Percentiles rank a stretch among this genome's conserved stretches.
Conservation (phyloP, 768 basidiomycete genomes). For the Amyloporia xantha region DNA sequence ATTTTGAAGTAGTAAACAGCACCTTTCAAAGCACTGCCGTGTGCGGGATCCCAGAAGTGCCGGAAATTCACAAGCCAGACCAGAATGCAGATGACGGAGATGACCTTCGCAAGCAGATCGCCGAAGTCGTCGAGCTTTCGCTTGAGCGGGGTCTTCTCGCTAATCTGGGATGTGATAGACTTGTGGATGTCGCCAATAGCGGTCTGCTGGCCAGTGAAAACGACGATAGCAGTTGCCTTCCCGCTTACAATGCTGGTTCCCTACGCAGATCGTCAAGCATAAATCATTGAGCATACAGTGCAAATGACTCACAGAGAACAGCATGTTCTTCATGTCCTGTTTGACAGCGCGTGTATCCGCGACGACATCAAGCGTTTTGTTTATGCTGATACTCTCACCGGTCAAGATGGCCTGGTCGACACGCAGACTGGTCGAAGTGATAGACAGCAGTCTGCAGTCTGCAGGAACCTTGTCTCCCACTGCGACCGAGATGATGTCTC, state of each 20-base stretch:
- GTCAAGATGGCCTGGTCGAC: constrained; percentile 97
- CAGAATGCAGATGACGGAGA: constrained; percentile 91
- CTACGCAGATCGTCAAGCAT: constrained; percentile 30
- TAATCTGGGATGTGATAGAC: constrained; percentile 88
- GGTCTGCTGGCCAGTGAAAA: constrained; percentile 78
- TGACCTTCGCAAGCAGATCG: constrained; percentile 95
- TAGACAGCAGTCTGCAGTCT: constrained; percentile 83
- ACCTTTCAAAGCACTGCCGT: constrained; percentile 85
- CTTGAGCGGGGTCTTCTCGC: constrained; percentile 95
- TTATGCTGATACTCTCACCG: constrained; percentile 86
- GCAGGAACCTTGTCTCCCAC: constrained; percentile 96
- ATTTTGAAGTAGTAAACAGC: constrained; percentile 99
- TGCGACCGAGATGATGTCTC: constrained; percentile 85
- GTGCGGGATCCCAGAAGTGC: constrained; percentile 93
- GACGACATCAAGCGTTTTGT: constrained; percentile 68
- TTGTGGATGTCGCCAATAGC: constrained; percentile 98
- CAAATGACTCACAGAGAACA: constrained; percentile 68
- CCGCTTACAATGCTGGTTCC: constrained; percentile 97
- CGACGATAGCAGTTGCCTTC: constrained; percentile 79
- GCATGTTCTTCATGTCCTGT: constrained; percentile 96
- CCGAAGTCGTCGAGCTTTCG: constrained; percentile 98
- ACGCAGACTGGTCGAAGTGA: constrained; percentile 90
- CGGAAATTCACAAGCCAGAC: constrained; percentile 97
- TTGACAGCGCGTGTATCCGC: constrained; percentile 79
- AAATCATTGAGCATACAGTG: background rate